Evolutionary conservation across 352 stramenopile species (phyloP), one percentile per base, ranked within the genome.

Genomic region (Phytophthora pistaciae): DNA sequence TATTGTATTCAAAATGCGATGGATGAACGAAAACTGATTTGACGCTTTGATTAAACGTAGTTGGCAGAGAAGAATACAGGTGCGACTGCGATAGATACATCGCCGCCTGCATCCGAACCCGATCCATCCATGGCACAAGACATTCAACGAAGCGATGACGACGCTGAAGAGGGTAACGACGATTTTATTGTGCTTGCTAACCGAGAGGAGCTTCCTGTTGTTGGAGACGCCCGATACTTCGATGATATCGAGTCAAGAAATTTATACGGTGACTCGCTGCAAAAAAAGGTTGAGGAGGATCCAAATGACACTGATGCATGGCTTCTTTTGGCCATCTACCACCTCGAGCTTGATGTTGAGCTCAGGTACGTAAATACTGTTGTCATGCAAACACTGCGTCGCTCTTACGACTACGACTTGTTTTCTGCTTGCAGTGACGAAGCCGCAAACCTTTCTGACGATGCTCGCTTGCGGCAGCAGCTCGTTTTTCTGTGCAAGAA

Each of bases 311-410:
- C 62, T 23, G 70, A 80, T 54, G 77, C 78, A 1, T 90, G 83
- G 83, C 66, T 90, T 25, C 63, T 80, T 55, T 56, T 90, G n/a
- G 80, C 83, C 44, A 77, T 90, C 40, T 70, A 70, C 42, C 77
- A 90, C 27, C 74, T 90, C 42, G 65, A 83, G 18, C 67, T 90
- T 36, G 78, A 86, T 56, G 58, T 80, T 55, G 68, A 54, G 5
- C 33, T 68, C 2, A 85, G 80, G 82, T 86, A 74, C 42, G 67
- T 55, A 20, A 29, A 62, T 27, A 46, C 38, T 16, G 10, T 0
- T 20, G 20, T 16, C 60, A 23, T 9, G 40, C 31, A 33, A 46
- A 36, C 54, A 52, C 18, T 53, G 52, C 6, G 13, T 20, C n/a
- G 18, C 13, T 69, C n/a, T 69, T 33, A 57, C 25, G 14, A 48